These are phyloP conservation scores for Zoysia pacifica DNA, from an alignment of 176 grass and related monocot genomes.

Conservation along the genomic window DNA sequence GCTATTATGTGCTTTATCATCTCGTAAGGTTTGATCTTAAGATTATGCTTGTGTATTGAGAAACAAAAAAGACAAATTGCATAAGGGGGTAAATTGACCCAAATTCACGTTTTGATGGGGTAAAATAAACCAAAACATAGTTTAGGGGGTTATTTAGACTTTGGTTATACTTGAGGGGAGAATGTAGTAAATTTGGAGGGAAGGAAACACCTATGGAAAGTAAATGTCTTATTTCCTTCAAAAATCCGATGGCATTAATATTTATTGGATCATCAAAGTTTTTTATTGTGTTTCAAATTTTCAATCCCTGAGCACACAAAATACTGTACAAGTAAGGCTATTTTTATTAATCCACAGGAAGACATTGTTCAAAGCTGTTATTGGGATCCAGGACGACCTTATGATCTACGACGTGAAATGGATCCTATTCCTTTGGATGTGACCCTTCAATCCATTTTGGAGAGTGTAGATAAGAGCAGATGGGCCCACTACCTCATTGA, in stretches of 20 bases:
- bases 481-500: slow-evolving; percentile 97
- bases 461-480: slow-evolving; percentile 84
- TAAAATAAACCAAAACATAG: no score
- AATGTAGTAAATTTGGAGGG: background rate
- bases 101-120: no score
- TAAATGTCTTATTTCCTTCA: slow-evolving; percentile 22
- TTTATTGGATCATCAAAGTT: slow-evolving; percentile 24
- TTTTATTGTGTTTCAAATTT: background rate
- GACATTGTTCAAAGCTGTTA: slow-evolving; percentile 98
- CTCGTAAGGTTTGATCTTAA: no score
- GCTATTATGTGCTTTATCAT: no score
- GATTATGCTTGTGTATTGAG: no score
- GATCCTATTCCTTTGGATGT: slow-evolving; percentile 88
- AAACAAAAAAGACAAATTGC: no score
- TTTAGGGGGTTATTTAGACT: no score
- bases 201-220: background rate
- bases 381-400: slow-evolving; percentile 91
- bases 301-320: background rate
- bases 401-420: slow-evolving; percentile 90
- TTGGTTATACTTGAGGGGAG: no score
- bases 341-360: slow-evolving; percentile 63
- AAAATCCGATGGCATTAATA: slow-evolving; percentile 9
- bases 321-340: slow-evolving; percentile 5
- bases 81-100: no score
- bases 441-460: slow-evolving; percentile 96